Conservation (phyloP, 2,329 filamentous ascomycete species). For the Colletotrichum sublineola region DNA sequence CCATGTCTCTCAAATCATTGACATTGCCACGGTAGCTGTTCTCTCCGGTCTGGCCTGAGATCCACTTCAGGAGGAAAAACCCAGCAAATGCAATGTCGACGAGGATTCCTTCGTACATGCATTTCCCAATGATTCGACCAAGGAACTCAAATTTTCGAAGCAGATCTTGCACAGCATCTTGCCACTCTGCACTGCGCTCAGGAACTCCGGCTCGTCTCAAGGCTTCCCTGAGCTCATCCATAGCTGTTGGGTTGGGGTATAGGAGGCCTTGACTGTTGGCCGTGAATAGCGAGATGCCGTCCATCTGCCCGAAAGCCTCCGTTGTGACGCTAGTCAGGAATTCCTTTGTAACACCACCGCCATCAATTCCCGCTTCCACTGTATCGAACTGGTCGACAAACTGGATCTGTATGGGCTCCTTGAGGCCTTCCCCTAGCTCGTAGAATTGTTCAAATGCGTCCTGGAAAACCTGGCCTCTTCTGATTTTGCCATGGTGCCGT, state of each 20-base stretch:
- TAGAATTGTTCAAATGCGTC: conserved; percentile 91
- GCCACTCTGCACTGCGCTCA: conserved; percentile 70
- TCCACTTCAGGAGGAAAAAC: conserved; percentile 98
- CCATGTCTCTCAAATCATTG: conserved; percentile 93
- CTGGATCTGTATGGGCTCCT: conserved; percentile 96
- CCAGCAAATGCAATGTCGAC: conserved; percentile 93
- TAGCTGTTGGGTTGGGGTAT: conserved; percentile 85
- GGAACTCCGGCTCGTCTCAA: conserved; percentile 65
- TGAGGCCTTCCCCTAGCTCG: conserved; percentile 82
- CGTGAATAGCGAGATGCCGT: conserved; percentile 74
- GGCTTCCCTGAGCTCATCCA: conserved; percentile 76
- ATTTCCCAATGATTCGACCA: conserved; percentile 93
- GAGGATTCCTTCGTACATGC: conserved; percentile 95
- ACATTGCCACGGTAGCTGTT: conserved; percentile 90
- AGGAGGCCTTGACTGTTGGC: conserved; percentile 88
- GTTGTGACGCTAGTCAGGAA: conserved; percentile 91
- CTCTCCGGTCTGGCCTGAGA: conserved; percentile 72
- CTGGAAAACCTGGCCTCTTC: conserved; percentile 82
- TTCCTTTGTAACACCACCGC: conserved; percentile 96
- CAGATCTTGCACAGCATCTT: conserved; percentile 69
- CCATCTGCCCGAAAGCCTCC: conserved; percentile 79
- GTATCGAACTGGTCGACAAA: conserved; percentile 93
- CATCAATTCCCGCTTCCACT: conserved; percentile 93
- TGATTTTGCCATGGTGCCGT: conserved; percentile 83
- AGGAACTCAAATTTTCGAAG: conserved; percentile 89